A percentile compares a stretch with the other conserved stretches of the same genome.
Conservation (phyloP, 108 stramenopile species). For the Aurantiochytrium sp. region DNA sequence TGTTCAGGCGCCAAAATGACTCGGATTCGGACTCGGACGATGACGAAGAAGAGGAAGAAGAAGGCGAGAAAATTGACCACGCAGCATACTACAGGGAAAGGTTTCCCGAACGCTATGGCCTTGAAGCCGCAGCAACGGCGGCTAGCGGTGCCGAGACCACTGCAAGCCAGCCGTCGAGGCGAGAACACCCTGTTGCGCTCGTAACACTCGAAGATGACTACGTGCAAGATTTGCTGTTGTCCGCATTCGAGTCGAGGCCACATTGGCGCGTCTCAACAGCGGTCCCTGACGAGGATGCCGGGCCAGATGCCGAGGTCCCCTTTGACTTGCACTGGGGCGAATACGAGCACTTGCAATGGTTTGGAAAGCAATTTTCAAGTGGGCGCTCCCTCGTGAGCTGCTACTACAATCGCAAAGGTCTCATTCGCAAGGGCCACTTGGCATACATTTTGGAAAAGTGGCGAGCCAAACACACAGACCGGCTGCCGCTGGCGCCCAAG, state of each 20-base stretch:
- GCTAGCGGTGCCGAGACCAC: neutral
- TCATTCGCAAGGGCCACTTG: neutral
- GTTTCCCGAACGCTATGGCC: neutral
- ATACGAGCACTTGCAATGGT: conserved; percentile 12
- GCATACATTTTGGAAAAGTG: conserved; percentile 17
- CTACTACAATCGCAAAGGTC: conserved; percentile 6
- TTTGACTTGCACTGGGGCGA: conserved; percentile 6
- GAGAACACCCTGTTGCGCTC: neutral
- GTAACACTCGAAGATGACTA: conserved; percentile 3
- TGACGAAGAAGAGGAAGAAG: neutral
- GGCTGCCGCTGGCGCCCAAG: neutral
- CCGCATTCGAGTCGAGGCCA: neutral
- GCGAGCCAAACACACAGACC: neutral
- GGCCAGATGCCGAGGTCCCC: neutral
- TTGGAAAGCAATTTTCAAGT: neutral
- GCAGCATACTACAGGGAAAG: neutral
- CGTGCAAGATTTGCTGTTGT: neutral
- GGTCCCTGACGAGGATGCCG: neutral
- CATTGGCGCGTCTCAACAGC: neutral
- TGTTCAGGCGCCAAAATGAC: neutral
- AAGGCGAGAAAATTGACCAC: neutral
- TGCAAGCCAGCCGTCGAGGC: neutral
- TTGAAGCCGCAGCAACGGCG: neutral
- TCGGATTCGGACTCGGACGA: neutral
- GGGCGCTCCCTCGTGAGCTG: neutral